Conservation (phyloP, 2,329 filamentous ascomycete species). For the Aspergillus fumigatus region DNA sequence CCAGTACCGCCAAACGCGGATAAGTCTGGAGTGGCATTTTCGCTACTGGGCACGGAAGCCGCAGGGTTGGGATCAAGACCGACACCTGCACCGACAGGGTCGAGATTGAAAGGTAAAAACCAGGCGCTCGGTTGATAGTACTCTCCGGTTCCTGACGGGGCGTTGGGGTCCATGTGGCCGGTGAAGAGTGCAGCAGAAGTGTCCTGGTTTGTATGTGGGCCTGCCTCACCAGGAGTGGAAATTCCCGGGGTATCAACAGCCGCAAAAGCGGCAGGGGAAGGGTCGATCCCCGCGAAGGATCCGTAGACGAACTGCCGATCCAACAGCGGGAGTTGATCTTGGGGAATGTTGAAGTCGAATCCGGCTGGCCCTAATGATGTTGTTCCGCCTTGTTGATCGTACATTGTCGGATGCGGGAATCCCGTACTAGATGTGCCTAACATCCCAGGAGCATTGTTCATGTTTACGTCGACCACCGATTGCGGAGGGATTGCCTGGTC, state of each 20-base stretch:
- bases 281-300: constrained; percentile 59
- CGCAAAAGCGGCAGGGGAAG: constrained; percentile 27
- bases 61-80: constrained; percentile 10
- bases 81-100: constrained; percentile 47
- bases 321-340: constrained; percentile 58
- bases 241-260: constrained; percentile 25
- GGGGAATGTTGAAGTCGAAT: constrained; percentile 36
- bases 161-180: constrained; percentile 31
- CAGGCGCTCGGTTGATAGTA: constrained; percentile 60
- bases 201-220: constrained; percentile 13
- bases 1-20: constrained; percentile 18
- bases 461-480: constrained; percentile 23
- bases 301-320: constrained; percentile 73
- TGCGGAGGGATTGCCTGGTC: constrained; percentile 26
- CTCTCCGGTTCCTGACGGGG: constrained; percentile 32
- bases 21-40: constrained; percentile 13
- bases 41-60: constrained; percentile 1
- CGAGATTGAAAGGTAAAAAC: constrained; percentile 92
- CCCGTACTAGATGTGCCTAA: constrained; percentile 27
- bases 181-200: constrained; percentile 29
- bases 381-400: constrained; percentile 22
- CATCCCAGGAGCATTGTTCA: constrained; percentile 26
- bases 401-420: constrained; percentile 36
- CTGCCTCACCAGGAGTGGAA: constrained; percentile 22
- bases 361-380: constrained; percentile 27